Percentiles rank a stretch among this genome's conserved stretches.
Evolutionary conservation across 257 asterid genomes (phyloP).

Genomic region (Coffea eugenioides): DNA sequence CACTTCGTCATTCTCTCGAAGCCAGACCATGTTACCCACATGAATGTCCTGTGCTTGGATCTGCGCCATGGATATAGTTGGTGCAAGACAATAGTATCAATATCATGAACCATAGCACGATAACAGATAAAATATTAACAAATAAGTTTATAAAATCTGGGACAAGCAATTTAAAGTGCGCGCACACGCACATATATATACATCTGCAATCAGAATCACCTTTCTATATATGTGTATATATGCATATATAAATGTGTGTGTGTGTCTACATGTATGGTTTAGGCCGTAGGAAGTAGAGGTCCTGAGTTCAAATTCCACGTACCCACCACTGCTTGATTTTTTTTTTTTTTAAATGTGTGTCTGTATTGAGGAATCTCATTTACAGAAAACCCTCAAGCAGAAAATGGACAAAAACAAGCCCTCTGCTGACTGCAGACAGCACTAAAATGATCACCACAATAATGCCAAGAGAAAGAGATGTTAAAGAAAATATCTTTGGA

Average conservation of each 20-base stretch:
- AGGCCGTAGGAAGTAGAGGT: too few relatives aligned
- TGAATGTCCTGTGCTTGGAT: constrained; percentile 86
- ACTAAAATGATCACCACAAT: neutral
- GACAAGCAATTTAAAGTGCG: neutral
- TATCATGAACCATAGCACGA: neutral
- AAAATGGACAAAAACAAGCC: neutral
- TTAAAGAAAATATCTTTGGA: neutral
- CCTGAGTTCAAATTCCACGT: too few relatives aligned
- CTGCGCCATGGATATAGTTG: constrained; percentile 37
- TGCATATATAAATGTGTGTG: too few relatives aligned
- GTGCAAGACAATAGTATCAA: constrained; percentile 14
- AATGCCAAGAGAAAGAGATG: neutral
- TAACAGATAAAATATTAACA: neutral
- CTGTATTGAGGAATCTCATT: neutral
- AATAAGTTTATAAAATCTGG: neutral
- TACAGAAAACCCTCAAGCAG: neutral
- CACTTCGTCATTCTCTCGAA: constrained; percentile 98
- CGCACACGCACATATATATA: too few relatives aligned
- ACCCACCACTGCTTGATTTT: too few relatives aligned
- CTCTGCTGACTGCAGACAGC: neutral
- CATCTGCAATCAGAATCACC: too few relatives aligned
- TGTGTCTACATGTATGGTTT: too few relatives aligned
- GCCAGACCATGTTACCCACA: constrained; percentile 94
- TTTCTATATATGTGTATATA: too few relatives aligned
- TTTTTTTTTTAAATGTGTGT: too few relatives aligned